Evolutionary conservation across 805 yeast genomes (phyloP).

Genomic region (Metschnikowia henanensis): DNA sequence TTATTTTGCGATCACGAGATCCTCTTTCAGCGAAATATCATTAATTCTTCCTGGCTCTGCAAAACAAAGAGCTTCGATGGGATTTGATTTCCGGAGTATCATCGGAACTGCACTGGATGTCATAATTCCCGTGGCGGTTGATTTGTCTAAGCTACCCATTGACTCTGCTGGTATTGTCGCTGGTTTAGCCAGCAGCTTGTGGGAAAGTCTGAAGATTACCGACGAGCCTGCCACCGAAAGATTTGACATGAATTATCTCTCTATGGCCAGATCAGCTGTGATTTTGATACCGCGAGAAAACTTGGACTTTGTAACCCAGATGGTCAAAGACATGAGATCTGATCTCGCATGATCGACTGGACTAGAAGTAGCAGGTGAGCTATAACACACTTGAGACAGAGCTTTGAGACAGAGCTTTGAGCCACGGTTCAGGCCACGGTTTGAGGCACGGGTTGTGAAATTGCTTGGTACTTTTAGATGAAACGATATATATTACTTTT

Average conservation of each 20-base stretch:
- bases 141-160: constrained; percentile 52
- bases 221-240: constrained; percentile 20
- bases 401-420: no score
- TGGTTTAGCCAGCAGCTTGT: constrained; percentile 54
- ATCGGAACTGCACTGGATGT: constrained; percentile 59
- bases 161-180: constrained; percentile 69
- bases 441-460: no score
- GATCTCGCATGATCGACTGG: not conserved
- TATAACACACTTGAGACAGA: no score
- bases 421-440: no score
- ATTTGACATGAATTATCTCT: constrained; percentile 56
- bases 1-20: constrained; percentile 53
- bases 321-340: constrained; percentile 9
- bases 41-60: constrained; percentile 46
- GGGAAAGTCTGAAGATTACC: constrained; percentile 28
- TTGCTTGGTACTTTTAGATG: not conserved
- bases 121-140: constrained; percentile 56
- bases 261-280: constrained; percentile 60
- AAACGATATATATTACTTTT: not conserved
- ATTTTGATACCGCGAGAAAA: constrained; percentile 59
- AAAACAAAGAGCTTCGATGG: constrained; percentile 33
- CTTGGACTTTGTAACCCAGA: constrained; percentile 29
- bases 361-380: no score
- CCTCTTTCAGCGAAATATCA: constrained; percentile 51
- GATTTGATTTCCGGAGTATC: constrained; percentile 41